Evolutionary conservation across 345 rosid genomes (phyloP).

Genomic region (Acer negundo): DNA sequence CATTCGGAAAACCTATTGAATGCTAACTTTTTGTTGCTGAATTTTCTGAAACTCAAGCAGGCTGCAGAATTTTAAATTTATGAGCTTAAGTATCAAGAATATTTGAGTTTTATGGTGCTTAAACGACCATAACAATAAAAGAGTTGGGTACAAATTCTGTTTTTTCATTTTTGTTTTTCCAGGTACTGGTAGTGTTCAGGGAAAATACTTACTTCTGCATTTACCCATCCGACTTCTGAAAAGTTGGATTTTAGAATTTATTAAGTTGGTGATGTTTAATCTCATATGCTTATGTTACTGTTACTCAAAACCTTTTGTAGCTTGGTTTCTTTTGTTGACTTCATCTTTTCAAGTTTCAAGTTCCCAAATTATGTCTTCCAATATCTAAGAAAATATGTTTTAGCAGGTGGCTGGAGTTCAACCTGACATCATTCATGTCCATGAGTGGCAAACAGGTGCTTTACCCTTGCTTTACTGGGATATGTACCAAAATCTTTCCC

Average conservation of each 20-base stretch:
- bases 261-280: constrained; percentile 17
- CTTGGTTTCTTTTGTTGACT: constrained; percentile 4
- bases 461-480: constrained; percentile 66
- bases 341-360: constrained; percentile 4
- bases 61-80: neutral
- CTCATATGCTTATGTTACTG: constrained; percentile 4
- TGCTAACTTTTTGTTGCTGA: neutral
- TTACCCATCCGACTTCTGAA: neutral
- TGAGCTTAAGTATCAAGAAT: neutral
- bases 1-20: neutral
- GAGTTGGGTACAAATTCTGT: neutral
- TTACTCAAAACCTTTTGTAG: constrained; percentile 6
- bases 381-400: constrained; percentile 15
- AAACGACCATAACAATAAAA: neutral
- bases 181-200: constrained; percentile 2
- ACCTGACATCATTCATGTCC: constrained; percentile 62
- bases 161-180: neutral
- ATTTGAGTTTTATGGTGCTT: constrained; percentile 2
- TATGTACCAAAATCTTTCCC: constrained; percentile 51
- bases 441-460: constrained; percentile 65
- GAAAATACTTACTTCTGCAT: neutral
- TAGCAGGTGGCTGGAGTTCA: constrained; percentile 51
- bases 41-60: no score
- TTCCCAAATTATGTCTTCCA: neutral
- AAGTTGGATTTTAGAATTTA: neutral